These are phyloP conservation scores for Myxozyma udenii DNA, from an alignment of 805 yeast genomes.

Conservation along the genomic window DNA sequence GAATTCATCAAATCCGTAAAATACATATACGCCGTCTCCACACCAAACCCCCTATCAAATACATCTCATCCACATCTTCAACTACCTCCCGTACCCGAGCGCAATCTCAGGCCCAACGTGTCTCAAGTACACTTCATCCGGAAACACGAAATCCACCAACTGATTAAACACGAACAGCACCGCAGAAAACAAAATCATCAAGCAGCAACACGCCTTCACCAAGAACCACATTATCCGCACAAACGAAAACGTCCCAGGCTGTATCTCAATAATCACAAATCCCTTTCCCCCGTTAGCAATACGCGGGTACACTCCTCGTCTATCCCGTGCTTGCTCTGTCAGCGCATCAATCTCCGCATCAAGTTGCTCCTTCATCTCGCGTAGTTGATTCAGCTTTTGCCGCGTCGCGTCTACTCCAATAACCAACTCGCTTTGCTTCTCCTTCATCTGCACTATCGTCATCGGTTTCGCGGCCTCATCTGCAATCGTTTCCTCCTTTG, in stretches of 20 bases:
- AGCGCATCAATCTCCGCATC: neutral
- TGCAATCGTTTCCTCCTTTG: neutral
- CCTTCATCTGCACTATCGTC: neutral
- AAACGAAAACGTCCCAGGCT: neutral
- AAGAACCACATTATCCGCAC: neutral
- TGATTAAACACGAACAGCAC: neutral
- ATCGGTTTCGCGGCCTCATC: neutral
- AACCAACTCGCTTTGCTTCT: neutral
- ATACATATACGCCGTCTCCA: neutral
- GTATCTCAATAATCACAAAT: neutral
- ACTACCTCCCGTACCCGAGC: neutral
- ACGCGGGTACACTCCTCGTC: neutral
- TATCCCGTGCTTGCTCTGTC: neutral
- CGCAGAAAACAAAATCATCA: too few relatives aligned
- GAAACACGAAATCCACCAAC: neutral
- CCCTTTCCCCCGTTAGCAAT: neutral
- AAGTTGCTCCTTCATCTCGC: too few relatives aligned
- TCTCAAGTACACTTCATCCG: neutral
- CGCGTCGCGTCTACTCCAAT: conserved; percentile 4
- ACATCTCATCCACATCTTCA: neutral
- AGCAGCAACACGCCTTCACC: neutral
- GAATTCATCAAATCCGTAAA: neutral
- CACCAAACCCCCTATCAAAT: neutral
- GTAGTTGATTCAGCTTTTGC: too few relatives aligned
- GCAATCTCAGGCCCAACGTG: conserved; percentile 6